These are phyloP conservation scores for Penicillium verrucosum DNA, from an alignment of 2,329 filamentous ascomycete genomes.

Conservation along the genomic window DNA sequence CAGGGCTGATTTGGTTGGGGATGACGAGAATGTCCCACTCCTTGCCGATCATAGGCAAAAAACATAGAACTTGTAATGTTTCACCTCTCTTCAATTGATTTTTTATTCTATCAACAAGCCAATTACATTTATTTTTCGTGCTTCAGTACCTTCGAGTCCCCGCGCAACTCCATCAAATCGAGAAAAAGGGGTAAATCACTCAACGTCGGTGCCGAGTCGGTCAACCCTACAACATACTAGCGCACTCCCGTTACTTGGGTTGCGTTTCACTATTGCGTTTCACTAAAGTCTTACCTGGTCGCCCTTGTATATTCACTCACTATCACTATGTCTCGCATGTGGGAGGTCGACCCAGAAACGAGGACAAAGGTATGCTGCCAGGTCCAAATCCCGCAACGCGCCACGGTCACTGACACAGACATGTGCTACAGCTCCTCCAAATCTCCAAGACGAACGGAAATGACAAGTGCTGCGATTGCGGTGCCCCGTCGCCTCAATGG, in stretches of 20 bases:
- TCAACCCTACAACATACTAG: constrained; percentile 1
- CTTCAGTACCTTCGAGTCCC: neutral
- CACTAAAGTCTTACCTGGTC: neutral
- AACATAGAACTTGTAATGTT: constrained; percentile 9
- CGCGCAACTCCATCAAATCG: neutral
- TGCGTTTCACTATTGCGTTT: neutral
- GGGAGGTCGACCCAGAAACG: constrained; percentile 98
- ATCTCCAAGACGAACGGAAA: constrained; percentile 91
- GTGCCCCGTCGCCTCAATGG: constrained; percentile 96
- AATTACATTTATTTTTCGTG: neutral
- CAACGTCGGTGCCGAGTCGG: neutral
- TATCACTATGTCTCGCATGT: constrained; percentile 68
- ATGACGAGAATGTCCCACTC: constrained; percentile 20
- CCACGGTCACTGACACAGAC: constrained; percentile 12
- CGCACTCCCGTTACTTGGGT: constrained; percentile 11
- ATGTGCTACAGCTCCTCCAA: constrained; percentile 65
- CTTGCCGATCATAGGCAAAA: constrained; percentile 23
- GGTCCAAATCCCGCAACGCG: neutral
- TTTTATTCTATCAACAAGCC: neutral
- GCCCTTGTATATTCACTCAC: constrained; percentile 12
- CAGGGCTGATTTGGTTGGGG: neutral
- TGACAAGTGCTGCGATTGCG: constrained; percentile 90
- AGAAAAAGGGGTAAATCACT: neutral
- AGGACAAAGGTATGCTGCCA: constrained; percentile 71
- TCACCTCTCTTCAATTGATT: neutral